Conservation (phyloP, 768 basidiomycete genomes). For the Trametes sanguinea region DNA sequence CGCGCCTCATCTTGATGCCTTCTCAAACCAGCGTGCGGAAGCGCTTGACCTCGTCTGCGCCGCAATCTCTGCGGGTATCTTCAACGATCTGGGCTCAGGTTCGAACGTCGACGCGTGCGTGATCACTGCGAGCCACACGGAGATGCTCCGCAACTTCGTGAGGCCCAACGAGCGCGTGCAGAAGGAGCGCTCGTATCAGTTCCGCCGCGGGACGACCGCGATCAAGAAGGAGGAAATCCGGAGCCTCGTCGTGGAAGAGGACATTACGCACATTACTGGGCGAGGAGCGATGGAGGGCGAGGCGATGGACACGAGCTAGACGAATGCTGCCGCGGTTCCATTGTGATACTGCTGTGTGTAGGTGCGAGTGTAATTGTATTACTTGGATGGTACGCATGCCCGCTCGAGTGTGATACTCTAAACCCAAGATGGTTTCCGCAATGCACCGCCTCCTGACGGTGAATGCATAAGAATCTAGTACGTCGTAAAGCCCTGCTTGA, state of each 20-base stretch:
- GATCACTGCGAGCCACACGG: conserved; percentile 83
- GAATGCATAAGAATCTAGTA: too few species aligned
- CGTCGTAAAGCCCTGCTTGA: too few species aligned
- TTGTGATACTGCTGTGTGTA: not conserved
- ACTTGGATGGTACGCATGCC: not conserved
- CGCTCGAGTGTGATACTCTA: not conserved
- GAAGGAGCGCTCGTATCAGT: conserved; percentile 70
- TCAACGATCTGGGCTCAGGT: conserved; percentile 98
- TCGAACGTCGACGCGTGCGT: conserved; percentile 98
- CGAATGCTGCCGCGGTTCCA: not conserved
- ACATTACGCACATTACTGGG: conserved; percentile 43
- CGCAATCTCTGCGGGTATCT: conserved; percentile 94
- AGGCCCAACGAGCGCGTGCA: conserved; percentile 84
- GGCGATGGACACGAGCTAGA: conserved; percentile 81
- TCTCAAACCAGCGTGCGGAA: conserved; percentile 59
- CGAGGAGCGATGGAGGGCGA: conserved; percentile 44
- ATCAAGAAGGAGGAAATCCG: conserved; percentile 82
- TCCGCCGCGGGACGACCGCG: conserved; percentile 86
- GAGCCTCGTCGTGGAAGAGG: conserved; percentile 71
- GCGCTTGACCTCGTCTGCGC: conserved; percentile 82
- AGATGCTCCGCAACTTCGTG: conserved; percentile 93
- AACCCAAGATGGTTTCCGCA: not conserved
- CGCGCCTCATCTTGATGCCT: not conserved
- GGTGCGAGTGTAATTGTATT: conserved; percentile 17
- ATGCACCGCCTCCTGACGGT: not conserved